Percentiles rank a stretch among this genome's conserved stretches.
Evolutionary conservation across 352 stramenopile genomes (phyloP).

Genomic region (Phytophthora pisi): DNA sequence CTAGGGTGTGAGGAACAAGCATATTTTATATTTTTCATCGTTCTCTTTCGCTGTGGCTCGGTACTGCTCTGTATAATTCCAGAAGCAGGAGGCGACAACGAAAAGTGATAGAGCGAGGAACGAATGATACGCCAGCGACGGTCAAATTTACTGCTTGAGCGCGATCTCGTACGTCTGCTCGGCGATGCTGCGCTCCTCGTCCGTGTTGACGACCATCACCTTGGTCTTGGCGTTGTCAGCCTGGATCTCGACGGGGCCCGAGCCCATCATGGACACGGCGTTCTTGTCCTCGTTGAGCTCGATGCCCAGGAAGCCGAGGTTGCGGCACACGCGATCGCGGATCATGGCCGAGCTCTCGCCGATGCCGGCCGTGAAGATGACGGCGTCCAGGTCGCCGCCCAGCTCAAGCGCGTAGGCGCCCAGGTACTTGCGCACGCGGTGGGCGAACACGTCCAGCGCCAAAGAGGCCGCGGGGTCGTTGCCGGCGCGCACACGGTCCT

Average conservation of each 20-base stretch:
- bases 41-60: background rate
- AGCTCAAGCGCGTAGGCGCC: slow-evolving; percentile 82
- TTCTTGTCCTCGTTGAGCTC: slow-evolving; percentile 80
- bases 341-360: slow-evolving; percentile 87
- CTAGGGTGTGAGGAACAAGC: slow-evolving; percentile 22
- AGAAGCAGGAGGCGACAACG: slow-evolving; percentile 9
- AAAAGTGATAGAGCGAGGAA: slow-evolving; percentile 6
- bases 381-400: slow-evolving; percentile 68
- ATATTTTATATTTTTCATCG: slow-evolving; percentile 34
- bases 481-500: slow-evolving; percentile 55
- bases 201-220: slow-evolving; percentile 88
- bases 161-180: slow-evolving; percentile 77
- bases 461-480: slow-evolving; percentile 65
- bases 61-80: slow-evolving; percentile 14
- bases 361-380: slow-evolving; percentile 92
- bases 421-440: slow-evolving; percentile 90
- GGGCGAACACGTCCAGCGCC: slow-evolving; percentile 84
- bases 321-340: slow-evolving; percentile 65
- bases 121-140: slow-evolving; percentile 15
- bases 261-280: slow-evolving; percentile 60
- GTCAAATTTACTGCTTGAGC: slow-evolving; percentile 40
- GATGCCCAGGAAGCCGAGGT: slow-evolving; percentile 74
- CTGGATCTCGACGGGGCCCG: slow-evolving; percentile 69
- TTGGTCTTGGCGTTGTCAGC: slow-evolving; percentile 52
- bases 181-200: slow-evolving; percentile 92